Evolutionary conservation across 352 stramenopile genomes (phyloP), one percentile per base, ranked within the genome.

Genomic region (Pythium oligandrum): DNA sequence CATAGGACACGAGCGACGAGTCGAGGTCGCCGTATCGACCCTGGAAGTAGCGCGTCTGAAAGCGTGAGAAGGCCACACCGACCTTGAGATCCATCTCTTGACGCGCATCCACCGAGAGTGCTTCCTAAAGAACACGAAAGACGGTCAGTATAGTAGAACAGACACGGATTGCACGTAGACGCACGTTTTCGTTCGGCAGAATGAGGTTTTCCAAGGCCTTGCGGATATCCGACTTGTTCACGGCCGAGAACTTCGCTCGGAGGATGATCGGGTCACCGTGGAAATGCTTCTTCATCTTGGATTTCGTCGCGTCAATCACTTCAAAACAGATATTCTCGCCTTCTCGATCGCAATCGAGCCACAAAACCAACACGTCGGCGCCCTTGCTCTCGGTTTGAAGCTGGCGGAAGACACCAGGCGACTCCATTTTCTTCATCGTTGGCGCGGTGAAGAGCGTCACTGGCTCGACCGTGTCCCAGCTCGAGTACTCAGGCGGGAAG

Each of bases 311-410:
- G 40, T 86, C 71, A 31, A 97, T 72, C n/a, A 95, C 83, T 78
- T 97, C 88, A 72, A 95, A 96, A 52, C 88, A 94, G 46, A 96
- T 97, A 63, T 96, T 96, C 63, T 97, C 88, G 43, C 88, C 88
- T 53, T 97, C 88, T 11, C 83, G 67, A 81, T 97, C 88, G 58
- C 87, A 97, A 78, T 97, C 88, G 66, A 97, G 77, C 87, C 88
- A 97, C 3, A 97, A 59, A 3, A 96, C 83, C n/a, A 97, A 73
- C 32, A 51, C 54, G 70, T 68, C 57, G 73, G 53, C 47, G 59
- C 52, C 33, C 50, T 57, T 44, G 78, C 53, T 78, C 82, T 91
- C 40, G 35, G 56, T 48, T 44, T 74, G 57, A 32, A 87, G 54
- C 36, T 81, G 70, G 36, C 73, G 59, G 36, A 57, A 54, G 8